phyloP scores from a whole-genome alignment of 2,329 filamentous ascomycete species.

The Alternaria ventricosa region DNA sequence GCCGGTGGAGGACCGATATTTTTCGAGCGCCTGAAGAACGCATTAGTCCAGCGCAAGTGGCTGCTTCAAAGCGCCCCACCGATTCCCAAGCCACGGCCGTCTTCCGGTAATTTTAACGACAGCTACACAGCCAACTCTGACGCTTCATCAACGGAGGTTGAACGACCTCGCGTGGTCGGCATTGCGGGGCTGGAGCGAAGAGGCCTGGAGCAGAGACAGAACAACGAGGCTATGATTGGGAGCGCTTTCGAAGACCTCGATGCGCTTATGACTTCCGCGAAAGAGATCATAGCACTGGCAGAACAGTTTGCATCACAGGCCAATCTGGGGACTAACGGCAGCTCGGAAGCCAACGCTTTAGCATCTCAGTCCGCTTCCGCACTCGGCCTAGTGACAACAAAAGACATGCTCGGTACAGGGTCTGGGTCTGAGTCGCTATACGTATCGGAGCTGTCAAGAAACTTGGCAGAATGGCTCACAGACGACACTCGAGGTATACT shows the following conservation, averaged over 20 bases:
- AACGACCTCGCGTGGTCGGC: constrained; percentile 70
- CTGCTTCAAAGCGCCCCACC: constrained; percentile 88
- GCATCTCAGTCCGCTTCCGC: constrained; percentile 83
- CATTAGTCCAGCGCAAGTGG: constrained; percentile 94
- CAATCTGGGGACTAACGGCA: constrained; percentile 61
- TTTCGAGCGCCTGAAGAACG: constrained; percentile 83
- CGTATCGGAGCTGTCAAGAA: constrained; percentile 65
- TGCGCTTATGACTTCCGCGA: constrained; percentile 95
- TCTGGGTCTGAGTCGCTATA: constrained; percentile 85
- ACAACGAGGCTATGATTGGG: constrained; percentile 91
- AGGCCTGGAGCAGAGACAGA: constrained; percentile 82
- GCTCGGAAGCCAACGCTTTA: constrained; percentile 74
- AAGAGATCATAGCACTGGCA: constrained; percentile 92
- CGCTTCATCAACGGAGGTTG: constrained; percentile 24
- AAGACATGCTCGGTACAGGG: constrained; percentile 83
- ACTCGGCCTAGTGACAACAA: constrained; percentile 89
- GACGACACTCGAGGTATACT: constrained; percentile 47
- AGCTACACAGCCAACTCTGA: constrained; percentile 29
- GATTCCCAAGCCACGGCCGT: constrained; percentile 68
- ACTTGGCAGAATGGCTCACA: constrained; percentile 49
- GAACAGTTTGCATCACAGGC: constrained; percentile 81
- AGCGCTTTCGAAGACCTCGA: constrained; percentile 95
- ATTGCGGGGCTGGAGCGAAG: constrained; percentile 92
- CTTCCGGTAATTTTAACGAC: constrained; percentile 43
- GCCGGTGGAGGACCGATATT: constrained; percentile 89